Conservation (phyloP, 495 filamentous ascomycete species). For the Aspergillus olivimuriae region DNA sequence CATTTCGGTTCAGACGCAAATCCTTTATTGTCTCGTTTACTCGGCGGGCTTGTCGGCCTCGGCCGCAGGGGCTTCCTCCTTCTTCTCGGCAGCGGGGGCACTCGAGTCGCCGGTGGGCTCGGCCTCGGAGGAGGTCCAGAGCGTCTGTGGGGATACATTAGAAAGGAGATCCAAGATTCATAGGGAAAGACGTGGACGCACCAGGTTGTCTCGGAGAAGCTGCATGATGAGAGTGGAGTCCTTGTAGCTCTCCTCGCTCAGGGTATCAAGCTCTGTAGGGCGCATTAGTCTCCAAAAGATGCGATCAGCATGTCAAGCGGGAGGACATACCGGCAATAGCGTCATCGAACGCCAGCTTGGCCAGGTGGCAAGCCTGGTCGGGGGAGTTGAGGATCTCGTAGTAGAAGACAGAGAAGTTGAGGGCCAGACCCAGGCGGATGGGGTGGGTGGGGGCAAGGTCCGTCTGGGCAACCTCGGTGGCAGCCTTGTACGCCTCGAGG, state of each 20-base stretch:
- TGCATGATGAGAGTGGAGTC: slow-evolving; percentile 99
- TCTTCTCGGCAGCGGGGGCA: slow-evolving; percentile 54
- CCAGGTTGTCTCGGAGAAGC: slow-evolving; percentile 95
- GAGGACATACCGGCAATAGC: slow-evolving; percentile 84
- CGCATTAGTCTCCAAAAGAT: slow-evolving; percentile 14
- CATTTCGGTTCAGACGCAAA: slow-evolving; percentile 25
- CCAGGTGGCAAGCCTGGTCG: slow-evolving; percentile 97
- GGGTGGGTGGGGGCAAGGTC: slow-evolving; percentile 98
- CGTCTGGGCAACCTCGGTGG: slow-evolving; percentile 96
- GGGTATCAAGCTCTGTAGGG: slow-evolving; percentile 82
- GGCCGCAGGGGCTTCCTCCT: slow-evolving; percentile 49
- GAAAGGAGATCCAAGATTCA: slow-evolving; percentile 2
- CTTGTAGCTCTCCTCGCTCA: slow-evolving; percentile 99
- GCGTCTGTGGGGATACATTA: slow-evolving; percentile 63
- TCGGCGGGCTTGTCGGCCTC: slow-evolving; percentile 57
- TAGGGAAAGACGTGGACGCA: slow-evolving; percentile 39
- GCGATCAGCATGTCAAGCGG: neutral
- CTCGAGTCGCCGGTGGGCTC: slow-evolving; percentile 57
- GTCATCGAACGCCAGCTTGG: slow-evolving; percentile 99
- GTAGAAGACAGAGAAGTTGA: slow-evolving; percentile 99
- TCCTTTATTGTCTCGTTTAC: slow-evolving; percentile 39
- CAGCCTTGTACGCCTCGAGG: slow-evolving; percentile 96
- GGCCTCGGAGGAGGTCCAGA: slow-evolving; percentile 98
- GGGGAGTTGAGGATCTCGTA: slow-evolving; percentile 99
- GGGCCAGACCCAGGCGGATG: slow-evolving; percentile 94